Evolutionary conservation across 164 flowering plant genomes (phyloP).

Genomic region (Aristolochia californica): DNA sequence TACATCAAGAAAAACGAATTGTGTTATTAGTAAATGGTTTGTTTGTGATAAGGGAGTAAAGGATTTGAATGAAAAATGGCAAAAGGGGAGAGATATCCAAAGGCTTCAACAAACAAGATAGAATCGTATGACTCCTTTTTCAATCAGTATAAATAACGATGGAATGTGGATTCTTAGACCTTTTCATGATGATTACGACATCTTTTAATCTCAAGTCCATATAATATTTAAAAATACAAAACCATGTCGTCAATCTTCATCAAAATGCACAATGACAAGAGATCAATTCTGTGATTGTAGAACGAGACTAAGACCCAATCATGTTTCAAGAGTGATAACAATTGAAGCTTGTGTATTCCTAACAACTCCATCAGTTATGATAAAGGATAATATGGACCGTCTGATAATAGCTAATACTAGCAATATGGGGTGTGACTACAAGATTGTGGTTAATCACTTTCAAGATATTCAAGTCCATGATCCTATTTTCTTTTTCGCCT

Average conservation of each 20-base stretch:
- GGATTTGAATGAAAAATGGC: background rate
- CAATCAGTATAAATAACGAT: background rate
- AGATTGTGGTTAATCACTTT: background rate
- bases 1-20: background rate
- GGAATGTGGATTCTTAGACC: background rate
- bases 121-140: background rate
- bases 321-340: background rate
- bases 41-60: background rate
- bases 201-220: background rate
- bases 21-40: background rate
- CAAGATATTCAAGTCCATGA: slow-evolving; percentile 22
- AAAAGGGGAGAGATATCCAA: background rate
- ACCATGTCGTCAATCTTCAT: background rate
- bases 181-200: background rate
- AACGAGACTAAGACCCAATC: background rate
- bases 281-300: background rate
- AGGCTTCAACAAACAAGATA: background rate
- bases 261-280: background rate
- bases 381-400: background rate
- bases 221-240: background rate
- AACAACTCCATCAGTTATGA: background rate
- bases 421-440: background rate
- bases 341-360: background rate
- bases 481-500: slow-evolving; percentile 53
- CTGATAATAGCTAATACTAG: background rate